Evolutionary conservation across 768 basidiomycete genomes (phyloP).

Genomic region (Phanerochaete carnosa): DNA sequence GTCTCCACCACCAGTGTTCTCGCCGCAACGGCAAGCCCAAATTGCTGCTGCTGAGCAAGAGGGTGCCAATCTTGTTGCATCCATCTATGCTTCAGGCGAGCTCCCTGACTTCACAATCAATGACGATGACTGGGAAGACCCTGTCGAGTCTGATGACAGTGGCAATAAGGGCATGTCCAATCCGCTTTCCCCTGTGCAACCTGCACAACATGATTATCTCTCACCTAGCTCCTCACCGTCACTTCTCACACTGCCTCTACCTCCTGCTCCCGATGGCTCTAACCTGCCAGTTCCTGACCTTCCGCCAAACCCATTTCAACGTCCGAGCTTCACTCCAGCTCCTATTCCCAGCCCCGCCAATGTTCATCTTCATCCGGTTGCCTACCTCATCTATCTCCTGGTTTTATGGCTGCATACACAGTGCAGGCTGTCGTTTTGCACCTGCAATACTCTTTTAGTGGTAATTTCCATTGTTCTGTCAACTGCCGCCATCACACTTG

Average conservation of each 20-base stretch:
- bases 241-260: too few species aligned
- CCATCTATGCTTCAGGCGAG: too few species aligned
- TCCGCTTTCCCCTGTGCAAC: too few species aligned
- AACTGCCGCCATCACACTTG: conserved; percentile 2
- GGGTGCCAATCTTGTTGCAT: too few species aligned
- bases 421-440: conserved; percentile 24
- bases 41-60: too few species aligned
- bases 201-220: too few species aligned
- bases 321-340: background rate
- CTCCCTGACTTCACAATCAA: background rate
- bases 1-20: too few species aligned
- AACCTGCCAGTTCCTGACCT: too few species aligned
- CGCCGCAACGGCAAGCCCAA: too few species aligned
- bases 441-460: conserved; percentile 22
- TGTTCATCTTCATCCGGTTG: conserved; percentile 16
- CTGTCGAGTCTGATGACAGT: background rate
- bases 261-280: too few species aligned
- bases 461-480: conserved; percentile 16
- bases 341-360: background rate
- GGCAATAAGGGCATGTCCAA: too few species aligned
- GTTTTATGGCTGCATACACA: conserved; percentile 27
- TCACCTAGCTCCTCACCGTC: too few species aligned
- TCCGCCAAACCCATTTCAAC: background rate
- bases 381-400: conserved; percentile 21
- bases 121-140: background rate